Percentiles rank a stretch among this genome's conserved stretches.
These are phyloP conservation scores for Centaurea solstitialis DNA, from an alignment of 129 eudicot species.

Conservation along the genomic window DNA sequence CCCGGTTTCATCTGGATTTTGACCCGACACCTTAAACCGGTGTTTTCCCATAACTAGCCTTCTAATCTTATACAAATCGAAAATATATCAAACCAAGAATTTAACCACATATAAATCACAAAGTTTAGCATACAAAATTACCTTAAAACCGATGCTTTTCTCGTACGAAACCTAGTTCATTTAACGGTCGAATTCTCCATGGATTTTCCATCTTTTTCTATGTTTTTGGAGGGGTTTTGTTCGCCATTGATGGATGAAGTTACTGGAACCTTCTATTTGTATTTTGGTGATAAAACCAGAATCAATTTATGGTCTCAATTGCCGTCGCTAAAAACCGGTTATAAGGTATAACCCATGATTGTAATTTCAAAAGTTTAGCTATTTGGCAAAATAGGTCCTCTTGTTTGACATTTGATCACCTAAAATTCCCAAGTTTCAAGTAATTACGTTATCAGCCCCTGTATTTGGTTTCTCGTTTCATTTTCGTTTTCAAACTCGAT, in stretches of 20 bases:
- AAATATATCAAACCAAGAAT: background rate
- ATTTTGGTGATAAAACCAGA: background rate
- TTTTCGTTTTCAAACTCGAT: background rate
- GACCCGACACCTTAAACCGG: background rate
- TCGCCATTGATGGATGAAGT: background rate
- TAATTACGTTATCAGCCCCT: background rate
- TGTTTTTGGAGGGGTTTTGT: background rate
- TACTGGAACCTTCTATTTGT: background rate
- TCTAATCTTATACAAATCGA: background rate
- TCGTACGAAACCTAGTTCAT: background rate
- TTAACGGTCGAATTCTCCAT: background rate
- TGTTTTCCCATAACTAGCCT: background rate
- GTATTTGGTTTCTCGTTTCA: background rate
- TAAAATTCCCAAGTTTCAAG: background rate
- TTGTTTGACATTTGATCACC: background rate
- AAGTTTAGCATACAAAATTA: background rate
- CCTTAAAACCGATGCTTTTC: background rate
- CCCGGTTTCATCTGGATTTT: background rate
- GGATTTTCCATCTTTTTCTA: background rate
- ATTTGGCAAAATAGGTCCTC: background rate
- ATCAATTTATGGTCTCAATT: background rate
- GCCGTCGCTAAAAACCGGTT: background rate
- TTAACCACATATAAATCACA: background rate
- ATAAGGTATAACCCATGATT: background rate
- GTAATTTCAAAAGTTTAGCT: background rate